Percentiles rank a stretch among this genome's conserved stretches.
Evolutionary conservation across 1,284 basidiomycete species (phyloP).

Genomic region (Kwoniella shivajii): DNA sequence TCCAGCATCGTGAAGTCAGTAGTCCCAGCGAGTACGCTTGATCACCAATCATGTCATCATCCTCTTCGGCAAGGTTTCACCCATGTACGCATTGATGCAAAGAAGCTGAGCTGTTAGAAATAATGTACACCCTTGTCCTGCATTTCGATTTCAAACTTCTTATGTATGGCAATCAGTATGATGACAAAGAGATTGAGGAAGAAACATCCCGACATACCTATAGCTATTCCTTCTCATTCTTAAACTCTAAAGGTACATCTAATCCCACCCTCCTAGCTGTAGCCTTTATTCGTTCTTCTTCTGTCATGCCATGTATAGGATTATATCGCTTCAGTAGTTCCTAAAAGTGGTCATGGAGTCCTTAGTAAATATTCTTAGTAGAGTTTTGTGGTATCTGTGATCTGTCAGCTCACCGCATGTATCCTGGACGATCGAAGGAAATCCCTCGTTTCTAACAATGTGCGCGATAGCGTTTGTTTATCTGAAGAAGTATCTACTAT

Average conservation of each 20-base stretch:
- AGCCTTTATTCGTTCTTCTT: slow-evolving; percentile 75
- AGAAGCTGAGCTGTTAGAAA: too few relatives aligned
- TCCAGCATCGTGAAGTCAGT: too few relatives aligned
- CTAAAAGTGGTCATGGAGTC: slow-evolving; percentile 51
- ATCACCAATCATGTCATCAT: too few relatives aligned
- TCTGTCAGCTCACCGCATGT: slow-evolving; percentile 57
- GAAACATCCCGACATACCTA: not conserved
- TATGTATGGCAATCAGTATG: too few relatives aligned
- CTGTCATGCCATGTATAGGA: slow-evolving; percentile 74
- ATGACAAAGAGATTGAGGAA: not conserved
- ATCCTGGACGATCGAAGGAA: slow-evolving; percentile 72
- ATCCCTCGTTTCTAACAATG: slow-evolving; percentile 66
- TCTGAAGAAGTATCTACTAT: slow-evolving; percentile 56
- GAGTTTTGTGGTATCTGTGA: not conserved
- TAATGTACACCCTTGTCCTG: too few relatives aligned
- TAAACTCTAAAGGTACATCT: slow-evolving; percentile 51
- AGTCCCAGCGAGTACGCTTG: too few relatives aligned
- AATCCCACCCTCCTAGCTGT: slow-evolving; percentile 85
- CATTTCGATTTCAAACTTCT: too few relatives aligned
- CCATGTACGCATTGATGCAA: too few relatives aligned
- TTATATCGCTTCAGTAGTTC: slow-evolving; percentile 79
- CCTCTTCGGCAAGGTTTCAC: too few relatives aligned
- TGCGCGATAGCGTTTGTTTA: slow-evolving; percentile 49
- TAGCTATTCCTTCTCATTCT: slow-evolving; percentile 17
- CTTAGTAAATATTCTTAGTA: not conserved